Evolutionary conservation across 164 flowering plant species (phyloP).

Genomic region (Cinnamomum micranthum): DNA sequence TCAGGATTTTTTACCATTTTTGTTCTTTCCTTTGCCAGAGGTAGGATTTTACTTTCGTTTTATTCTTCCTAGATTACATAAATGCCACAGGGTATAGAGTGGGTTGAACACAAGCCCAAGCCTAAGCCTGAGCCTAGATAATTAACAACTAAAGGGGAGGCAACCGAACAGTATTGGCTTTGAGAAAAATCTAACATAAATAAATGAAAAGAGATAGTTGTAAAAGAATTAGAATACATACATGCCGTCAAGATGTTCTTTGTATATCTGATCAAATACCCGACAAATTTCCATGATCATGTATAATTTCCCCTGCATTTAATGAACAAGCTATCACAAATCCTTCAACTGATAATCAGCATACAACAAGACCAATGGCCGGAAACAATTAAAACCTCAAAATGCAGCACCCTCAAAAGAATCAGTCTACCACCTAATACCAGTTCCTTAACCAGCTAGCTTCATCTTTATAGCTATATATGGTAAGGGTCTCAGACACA

Average conservation of each 20-base stretch:
- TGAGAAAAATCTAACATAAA: not conserved
- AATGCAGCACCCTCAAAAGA: not conserved
- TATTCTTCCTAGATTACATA: too few relatives aligned
- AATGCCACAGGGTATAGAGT: too few relatives aligned
- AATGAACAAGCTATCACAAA: constrained; percentile 8
- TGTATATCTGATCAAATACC: constrained; percentile 66
- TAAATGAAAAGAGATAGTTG: not conserved
- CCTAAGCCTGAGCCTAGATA: too few relatives aligned
- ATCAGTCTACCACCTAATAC: not conserved
- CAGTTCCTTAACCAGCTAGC: not conserved
- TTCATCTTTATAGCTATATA: too few relatives aligned
- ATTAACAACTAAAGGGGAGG: too few relatives aligned
- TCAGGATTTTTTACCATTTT: too few relatives aligned
- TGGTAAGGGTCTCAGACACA: not conserved
- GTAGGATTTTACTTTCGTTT: too few relatives aligned
- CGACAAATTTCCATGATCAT: constrained; percentile 76
- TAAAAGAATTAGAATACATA: constrained; percentile 28
- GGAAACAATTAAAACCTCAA: not conserved
- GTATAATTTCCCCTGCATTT: constrained; percentile 68
- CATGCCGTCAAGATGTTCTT: constrained; percentile 88
- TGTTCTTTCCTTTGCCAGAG: too few relatives aligned
- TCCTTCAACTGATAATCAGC: not conserved
- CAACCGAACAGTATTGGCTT: not conserved
- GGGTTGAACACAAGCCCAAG: too few relatives aligned
- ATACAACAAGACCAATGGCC: not conserved